Evolutionary conservation across 2,329 filamentous ascomycete species (phyloP), one percentile per base, ranked within the genome.

Genomic region (Stemphylium vesicarium): DNA sequence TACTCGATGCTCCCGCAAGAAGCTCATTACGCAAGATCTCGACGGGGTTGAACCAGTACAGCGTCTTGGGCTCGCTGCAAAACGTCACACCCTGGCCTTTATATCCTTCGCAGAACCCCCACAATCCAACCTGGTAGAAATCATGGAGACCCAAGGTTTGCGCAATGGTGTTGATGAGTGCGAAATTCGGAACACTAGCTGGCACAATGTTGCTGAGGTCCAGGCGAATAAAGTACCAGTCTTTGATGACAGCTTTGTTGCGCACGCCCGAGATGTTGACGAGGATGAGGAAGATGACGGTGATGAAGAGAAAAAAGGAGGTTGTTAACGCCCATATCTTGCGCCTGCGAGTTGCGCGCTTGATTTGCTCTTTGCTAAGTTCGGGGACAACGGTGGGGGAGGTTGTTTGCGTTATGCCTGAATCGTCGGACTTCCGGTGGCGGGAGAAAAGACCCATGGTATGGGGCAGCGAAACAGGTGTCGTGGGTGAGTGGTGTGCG

Each of bases 1-100:
- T 79, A 86, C 84, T 92, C 32, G 87, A 90, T 18, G 92, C 92
- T 38, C 92, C 92, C 10, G 90, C 78, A 9, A 98, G 83, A 24
- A 98, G 82, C 77, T 96, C 89, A 64, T 85, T 85, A 59, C 92
- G 80, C 42, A 98, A 79, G 63, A 97, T 91, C 53, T 88, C 80
- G 37, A 96, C 88, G 0, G 93, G 93, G 73, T 97, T 92, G 79
- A 97, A 97, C 88, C 91, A 96, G 78, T 91, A 98, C 51, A 93
- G 80, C 7, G 81, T 80, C 66, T 85, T 68, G 0, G 92, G 89
- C 5, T 78, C 77, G 7, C 89, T 92, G 77, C 94, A 98, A 59
- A 79, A 78, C 0, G 91, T 94, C 59, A 95, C 86, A 33, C 90
- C 90, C 76, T 88, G 81, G 64, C 84, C 82, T 51, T 85, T 80